A percentile compares a stretch with the other conserved stretches of the same genome.
Conservation (phyloP, 1,284 basidiomycete genomes). For the Ceratobasidium sp. region DNA sequence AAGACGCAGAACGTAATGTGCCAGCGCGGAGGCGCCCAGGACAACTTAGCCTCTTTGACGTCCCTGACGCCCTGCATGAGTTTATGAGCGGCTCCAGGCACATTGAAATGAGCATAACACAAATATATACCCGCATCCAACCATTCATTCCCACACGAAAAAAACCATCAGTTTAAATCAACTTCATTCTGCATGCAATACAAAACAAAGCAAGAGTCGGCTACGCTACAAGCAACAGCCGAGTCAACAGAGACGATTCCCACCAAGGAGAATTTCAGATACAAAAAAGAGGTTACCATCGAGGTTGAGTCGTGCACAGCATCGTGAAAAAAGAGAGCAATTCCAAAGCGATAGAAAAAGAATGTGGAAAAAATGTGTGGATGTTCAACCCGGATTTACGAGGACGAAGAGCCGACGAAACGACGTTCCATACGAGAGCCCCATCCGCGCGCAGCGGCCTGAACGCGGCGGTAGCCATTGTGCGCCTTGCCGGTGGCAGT, state of each 20-base stretch:
- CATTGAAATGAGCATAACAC: no score
- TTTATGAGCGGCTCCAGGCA: no score
- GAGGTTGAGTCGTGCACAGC: conserved; percentile 23
- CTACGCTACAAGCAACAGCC: conserved; percentile 26
- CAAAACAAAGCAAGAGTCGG: conserved; percentile 24
- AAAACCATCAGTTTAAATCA: background rate
- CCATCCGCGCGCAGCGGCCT: conserved; percentile 9
- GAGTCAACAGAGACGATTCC: background rate
- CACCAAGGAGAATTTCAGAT: background rate
- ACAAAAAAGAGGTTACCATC: conserved; percentile 13
- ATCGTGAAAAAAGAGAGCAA: conserved; percentile 11
- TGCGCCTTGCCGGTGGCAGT: conserved; percentile 17
- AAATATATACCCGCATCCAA: no score
- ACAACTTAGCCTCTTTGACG: no score
- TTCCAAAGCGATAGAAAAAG: conserved; percentile 18
- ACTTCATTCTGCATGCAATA: conserved; percentile 43
- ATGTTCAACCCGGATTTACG: background rate
- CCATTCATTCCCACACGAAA: background rate
- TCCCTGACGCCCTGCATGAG: no score
- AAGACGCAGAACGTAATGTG: no score
- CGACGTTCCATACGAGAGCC: conserved; percentile 30
- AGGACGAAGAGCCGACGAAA: conserved; percentile 11
- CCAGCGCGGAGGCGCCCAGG: no score
- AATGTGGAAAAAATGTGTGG: conserved; percentile 9
- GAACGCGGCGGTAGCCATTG: conserved; percentile 2